phyloP scores from a whole-genome alignment of 2,329 filamentous ascomycete species.

The Xylariales sp. region DNA sequence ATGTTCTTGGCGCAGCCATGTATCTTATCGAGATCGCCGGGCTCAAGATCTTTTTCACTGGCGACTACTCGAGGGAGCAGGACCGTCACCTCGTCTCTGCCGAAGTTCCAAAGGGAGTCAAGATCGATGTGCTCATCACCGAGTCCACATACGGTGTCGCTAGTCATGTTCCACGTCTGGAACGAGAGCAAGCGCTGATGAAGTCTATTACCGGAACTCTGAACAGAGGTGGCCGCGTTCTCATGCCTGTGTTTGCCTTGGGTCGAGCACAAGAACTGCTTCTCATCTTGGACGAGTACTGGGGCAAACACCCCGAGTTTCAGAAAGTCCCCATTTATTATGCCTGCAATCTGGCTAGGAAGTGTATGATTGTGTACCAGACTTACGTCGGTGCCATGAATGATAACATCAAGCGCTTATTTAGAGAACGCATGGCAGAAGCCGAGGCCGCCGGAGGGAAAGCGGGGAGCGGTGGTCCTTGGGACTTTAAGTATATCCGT shows the following conservation, averaged over 20 bases:
- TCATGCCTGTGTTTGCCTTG: constrained; percentile 94
- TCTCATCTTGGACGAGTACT: constrained; percentile 94
- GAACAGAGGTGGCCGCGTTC: constrained; percentile 83
- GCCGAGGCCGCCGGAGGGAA: constrained; percentile 75
- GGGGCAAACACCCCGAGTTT: constrained; percentile 82
- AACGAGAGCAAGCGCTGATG: constrained; percentile 91
- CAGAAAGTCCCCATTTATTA: constrained; percentile 96
- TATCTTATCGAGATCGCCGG: constrained; percentile 96
- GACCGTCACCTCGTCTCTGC: constrained; percentile 95
- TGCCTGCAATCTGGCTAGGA: constrained; percentile 87
- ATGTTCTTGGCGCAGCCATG: constrained; percentile 98
- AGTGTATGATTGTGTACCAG: constrained; percentile 98
- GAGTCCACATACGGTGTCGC: constrained; percentile 97
- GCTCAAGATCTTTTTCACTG: constrained; percentile 94
- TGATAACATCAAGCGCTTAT: constrained; percentile 96
- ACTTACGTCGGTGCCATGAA: constrained; percentile 99
- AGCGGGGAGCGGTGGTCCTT: constrained; percentile 76
- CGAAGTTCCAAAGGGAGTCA: constrained; percentile 80
- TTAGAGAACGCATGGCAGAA: constrained; percentile 86
- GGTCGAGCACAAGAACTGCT: constrained; percentile 91
- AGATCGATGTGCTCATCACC: constrained; percentile 94
- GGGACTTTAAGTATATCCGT: constrained; percentile 94
- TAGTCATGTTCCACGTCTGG: constrained; percentile 83
- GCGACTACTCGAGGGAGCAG: constrained; percentile 93
- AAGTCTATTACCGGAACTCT: constrained; percentile 89